Base-by-base conservation (phyloP, 2,329 filamentous ascomycete species). In the Trichoderma lentiforme region DNA sequence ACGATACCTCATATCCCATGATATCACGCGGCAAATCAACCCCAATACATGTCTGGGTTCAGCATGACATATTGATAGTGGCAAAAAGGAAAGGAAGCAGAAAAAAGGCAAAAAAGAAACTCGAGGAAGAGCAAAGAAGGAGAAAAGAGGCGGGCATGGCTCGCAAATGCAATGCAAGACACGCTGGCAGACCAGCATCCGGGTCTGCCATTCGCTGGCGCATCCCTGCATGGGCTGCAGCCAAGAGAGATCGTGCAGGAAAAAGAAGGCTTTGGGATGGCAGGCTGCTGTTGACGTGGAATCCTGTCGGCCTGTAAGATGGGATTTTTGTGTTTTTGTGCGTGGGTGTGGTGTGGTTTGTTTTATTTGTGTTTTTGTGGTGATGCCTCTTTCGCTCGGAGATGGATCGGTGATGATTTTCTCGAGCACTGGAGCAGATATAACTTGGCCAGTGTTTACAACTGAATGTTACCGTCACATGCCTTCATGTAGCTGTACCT, bases 131-230 rank as follows among this genome's bases (percentile, higher is more conserved):
- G 56, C 21, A 32, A 51, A n/a, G 39, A 72, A 36, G 24, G 62
- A 24, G 58, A 24, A 64, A 26, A 32, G 21, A 36, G 47, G 18
- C 30, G 66, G 65, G 30, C 43, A 56, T 56, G 21, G 21, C 34
- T 39, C 30, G 39, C 30, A 36, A 34, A 77, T 76, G 75, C 74
- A 73, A 77, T 78, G 77, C 77, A 77, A 76, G 77, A 78, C 77
- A 78, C 77, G 77, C 76, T 75, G 77, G 74, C 76, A 75, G 71
- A 39, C 71, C 32, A 62, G 28, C 62, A 51, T 28, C 57, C 24
- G 32, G 63, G 70, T 56, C 28, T 15, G 62, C 53, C 30, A 71
- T 71, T 71, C 70, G 70, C 63, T 43, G 57, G 32, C 56, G 8
- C 24, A 72, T 57, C 70, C 70, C 58, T 72, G 70, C 57, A 62